Evolutionary conservation across 2,329 filamentous ascomycete species (phyloP).

Genomic region (Karstenula rhodostoma): DNA sequence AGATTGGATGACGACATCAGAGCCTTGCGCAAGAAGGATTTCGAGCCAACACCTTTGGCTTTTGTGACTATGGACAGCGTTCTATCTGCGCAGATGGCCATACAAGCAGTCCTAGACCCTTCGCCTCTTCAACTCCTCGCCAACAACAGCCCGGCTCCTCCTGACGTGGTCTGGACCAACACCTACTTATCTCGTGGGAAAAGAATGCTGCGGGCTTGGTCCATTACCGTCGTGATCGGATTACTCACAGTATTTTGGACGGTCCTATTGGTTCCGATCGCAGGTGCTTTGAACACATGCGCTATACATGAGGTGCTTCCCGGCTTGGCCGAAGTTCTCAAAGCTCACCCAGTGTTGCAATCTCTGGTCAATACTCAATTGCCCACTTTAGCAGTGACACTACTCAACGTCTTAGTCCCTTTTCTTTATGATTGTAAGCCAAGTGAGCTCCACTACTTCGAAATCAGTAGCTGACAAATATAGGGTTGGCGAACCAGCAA

Average conservation of each 20-base stretch:
- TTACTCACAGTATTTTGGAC: constrained; percentile 90
- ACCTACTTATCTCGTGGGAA: constrained; percentile 81
- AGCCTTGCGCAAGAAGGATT: constrained; percentile 75
- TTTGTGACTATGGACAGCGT: constrained; percentile 99
- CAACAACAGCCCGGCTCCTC: constrained; percentile 84
- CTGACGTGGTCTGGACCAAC: constrained; percentile 94
- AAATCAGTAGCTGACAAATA: constrained; percentile 15
- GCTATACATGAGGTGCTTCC: constrained; percentile 79
- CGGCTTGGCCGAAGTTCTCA: constrained; percentile 71
- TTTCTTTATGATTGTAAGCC: constrained; percentile 87
- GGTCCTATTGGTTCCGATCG: constrained; percentile 79
- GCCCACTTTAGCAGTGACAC: constrained; percentile 82
- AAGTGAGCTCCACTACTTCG: neutral
- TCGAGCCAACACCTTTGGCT: constrained; percentile 80
- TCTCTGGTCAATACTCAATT: constrained; percentile 87
- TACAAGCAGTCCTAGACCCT: constrained; percentile 92
- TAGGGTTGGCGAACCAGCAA: constrained; percentile 82
- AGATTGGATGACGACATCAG: constrained; percentile 78
- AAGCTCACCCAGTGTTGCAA: constrained; percentile 72
- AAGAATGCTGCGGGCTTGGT: constrained; percentile 81
- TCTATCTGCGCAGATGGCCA: constrained; percentile 90
- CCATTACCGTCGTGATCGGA: constrained; percentile 82
- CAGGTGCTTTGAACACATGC: constrained; percentile 80
- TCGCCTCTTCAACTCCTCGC: constrained; percentile 85
- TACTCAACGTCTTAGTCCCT: constrained; percentile 88